A percentile compares a stretch with the other conserved stretches of the same genome.
These are phyloP conservation scores for Cryptomeria japonica DNA, from an alignment of 75 land plant species.

Conservation along the genomic window DNA sequence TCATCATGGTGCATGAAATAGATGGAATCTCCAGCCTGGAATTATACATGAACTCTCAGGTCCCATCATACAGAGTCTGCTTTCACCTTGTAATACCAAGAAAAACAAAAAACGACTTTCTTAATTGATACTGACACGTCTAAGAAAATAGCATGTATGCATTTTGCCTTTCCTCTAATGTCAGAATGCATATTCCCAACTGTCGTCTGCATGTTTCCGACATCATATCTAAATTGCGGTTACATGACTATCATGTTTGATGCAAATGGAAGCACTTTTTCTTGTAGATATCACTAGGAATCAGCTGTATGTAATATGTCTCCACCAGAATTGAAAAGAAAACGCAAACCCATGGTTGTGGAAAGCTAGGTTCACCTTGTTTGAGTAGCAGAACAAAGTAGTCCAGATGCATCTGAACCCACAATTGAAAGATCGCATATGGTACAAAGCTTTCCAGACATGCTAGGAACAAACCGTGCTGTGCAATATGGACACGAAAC, in stretches of 20 bases:
- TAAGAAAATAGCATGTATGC: neutral
- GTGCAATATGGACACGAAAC: conserved; percentile 59
- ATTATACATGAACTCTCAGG: neutral
- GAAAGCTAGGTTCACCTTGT: conserved; percentile 24
- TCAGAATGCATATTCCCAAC: neutral
- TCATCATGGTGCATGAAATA: neutral
- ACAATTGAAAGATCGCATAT: conserved; percentile 63
- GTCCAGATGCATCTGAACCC: conserved; percentile 65
- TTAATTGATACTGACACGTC: neutral
- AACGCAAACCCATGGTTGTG: neutral
- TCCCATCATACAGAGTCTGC: neutral
- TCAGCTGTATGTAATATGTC: neutral
- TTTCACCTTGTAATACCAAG: neutral
- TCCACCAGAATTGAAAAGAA: neutral
- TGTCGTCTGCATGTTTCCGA: neutral
- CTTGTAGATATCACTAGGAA: neutral
- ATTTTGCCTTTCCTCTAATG: neutral
- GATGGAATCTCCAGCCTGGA: neutral
- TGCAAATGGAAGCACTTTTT: neutral
- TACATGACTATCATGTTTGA: neutral
- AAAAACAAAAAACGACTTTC: neutral
- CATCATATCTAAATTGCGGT: neutral
- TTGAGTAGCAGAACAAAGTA: conserved; percentile 60
- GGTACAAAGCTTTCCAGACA: conserved; percentile 39
- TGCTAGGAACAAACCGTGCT: conserved; percentile 45